Evolutionary conservation across 306 rosid genomes (phyloP), one percentile per base, ranked within the genome.

Genomic region (Dryas octopetala): DNA sequence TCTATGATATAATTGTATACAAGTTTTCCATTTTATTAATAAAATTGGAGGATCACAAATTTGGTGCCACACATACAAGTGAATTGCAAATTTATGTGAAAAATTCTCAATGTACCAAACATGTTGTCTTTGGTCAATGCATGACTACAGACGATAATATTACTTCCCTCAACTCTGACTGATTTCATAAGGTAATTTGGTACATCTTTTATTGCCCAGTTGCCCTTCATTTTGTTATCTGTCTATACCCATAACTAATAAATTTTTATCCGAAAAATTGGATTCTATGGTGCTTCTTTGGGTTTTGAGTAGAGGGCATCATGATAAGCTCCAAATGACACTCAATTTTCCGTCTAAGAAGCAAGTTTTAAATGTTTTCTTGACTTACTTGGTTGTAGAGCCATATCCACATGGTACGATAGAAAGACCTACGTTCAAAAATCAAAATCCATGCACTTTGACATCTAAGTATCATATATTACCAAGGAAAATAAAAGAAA

Each of bases 1-100:
- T 72, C 68, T 32, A 15, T 59, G 73, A 49, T 64, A 17, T 64
- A n/a, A n/a, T 70, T 70, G 44, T 54, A 53, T 72, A 13, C 71
- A 74, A 38, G 41, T 43, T 68, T 28, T 44, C 28, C 26, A 61
- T 55, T 41, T 58, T 71, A 57, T 32, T 49, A 38, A 7, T 62
- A 19, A 14, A 41, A 4, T 43, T 44, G 14, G 79, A 50, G 70
- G 63, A 63, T 40, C 62, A 26, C 67, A 73, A 48, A 9, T 47
- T 61, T 43, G 13, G 32, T 32, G 38, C 38, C 38, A 32, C 38
- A 32, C 38, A 32, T 32, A 2, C 38, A 32, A 32, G 38, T 32
- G 23, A 28, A 68, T 15, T 16, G 11, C 68, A 7, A 15, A 41
- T 13, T 41, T 63, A 1, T 40, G 28, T 41, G 49, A 32, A 32